Base-by-base conservation (phyloP, 1,284 basidiomycete genomes). In the Ceratorhiza oryzae-sativae region DNA sequence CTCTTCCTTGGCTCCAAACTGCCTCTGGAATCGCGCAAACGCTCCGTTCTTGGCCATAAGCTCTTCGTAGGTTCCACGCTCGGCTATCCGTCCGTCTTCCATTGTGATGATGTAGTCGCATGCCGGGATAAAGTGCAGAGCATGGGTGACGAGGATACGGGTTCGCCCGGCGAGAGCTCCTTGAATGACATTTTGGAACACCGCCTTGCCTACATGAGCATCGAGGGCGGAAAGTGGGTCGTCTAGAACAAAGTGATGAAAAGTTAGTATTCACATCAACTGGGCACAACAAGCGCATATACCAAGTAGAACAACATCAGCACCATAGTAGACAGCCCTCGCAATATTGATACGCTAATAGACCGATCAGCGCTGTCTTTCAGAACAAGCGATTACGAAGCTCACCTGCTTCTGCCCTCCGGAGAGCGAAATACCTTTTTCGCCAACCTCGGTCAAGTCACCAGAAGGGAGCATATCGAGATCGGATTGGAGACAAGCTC, bases 181-280 rank as follows among this genome's bases (percentile, higher is more conserved):
- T 73, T 88, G 84, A 73, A 96, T 85, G 27, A 95, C 92, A 75
- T 95, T 90, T 77, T 91, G 87, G 82, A 97, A 95, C 30, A 97
- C 88, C 3, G 88, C 84, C 79, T 92, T 92, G 49, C 93, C 94
- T 55, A 97, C 94, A 77, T 95, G 93, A 2, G 94, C 93, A 78
- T 93, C 93, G 36, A 94, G 84, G 32, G 91, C 90, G 5, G 87
- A 90, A 6, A 91, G 82, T 8, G 92, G 91, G 77, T 95, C 93
- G 77, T 95, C 93, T 55, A n/a, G n/a, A 34, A 20, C 15, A 48
- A 20, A 23, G 48, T 3, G n/a, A 10, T 8, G 30, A 15, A n/a
- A n/a, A 46, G 53, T 49, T 10, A 42, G 51, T 13, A 13, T 30
- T 30, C 25, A 4, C 9, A 13, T 20, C 13, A 30, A 36, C 13